Percentiles rank a stretch among this genome's conserved stretches.
These are phyloP conservation scores for Corynespora cassiicola DNA, from an alignment of 2,329 filamentous ascomycete species.

Conservation along the genomic window DNA sequence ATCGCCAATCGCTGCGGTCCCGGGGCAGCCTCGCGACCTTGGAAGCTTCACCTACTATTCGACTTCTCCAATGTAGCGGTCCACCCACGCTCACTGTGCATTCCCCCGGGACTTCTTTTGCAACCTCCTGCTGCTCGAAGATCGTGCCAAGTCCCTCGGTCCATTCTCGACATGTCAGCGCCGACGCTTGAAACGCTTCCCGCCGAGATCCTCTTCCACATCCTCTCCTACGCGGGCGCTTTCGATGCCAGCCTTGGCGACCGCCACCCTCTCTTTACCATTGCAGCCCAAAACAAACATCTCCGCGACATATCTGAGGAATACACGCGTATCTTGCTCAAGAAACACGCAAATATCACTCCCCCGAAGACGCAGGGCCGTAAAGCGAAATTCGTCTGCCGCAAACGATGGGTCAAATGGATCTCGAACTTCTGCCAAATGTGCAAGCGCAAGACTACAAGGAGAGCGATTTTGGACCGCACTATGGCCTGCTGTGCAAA, in stretches of 20 bases:
- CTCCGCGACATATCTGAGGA: slow-evolving; percentile 34
- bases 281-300: slow-evolving; percentile 30
- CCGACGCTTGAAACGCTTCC: slow-evolving; percentile 28
- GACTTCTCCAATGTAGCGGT: too few relatives aligned
- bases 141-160: too few relatives aligned
- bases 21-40: too few relatives aligned
- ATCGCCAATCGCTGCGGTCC: too few relatives aligned
- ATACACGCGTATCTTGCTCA: slow-evolving; percentile 34
- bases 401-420: slow-evolving; percentile 29
- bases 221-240: slow-evolving; percentile 28
- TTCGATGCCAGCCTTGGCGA: slow-evolving; percentile 8
- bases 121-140: too few relatives aligned
- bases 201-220: slow-evolving; percentile 33
- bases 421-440: slow-evolving; percentile 30
- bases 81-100: too few relatives aligned
- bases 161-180: too few relatives aligned
- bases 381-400: slow-evolving; percentile 16
- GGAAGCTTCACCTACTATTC: too few relatives aligned
- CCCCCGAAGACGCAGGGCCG: slow-evolving; percentile 19
- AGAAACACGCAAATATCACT: slow-evolving; percentile 24
- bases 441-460: slow-evolving; percentile 30
- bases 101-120: too few relatives aligned
- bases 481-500: slow-evolving; percentile 29
- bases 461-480: slow-evolving; percentile 30
- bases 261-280: slow-evolving; percentile 26